These are phyloP conservation scores for Russula olivacea DNA, from an alignment of 768 basidiomycete species.

Conservation along the genomic window DNA sequence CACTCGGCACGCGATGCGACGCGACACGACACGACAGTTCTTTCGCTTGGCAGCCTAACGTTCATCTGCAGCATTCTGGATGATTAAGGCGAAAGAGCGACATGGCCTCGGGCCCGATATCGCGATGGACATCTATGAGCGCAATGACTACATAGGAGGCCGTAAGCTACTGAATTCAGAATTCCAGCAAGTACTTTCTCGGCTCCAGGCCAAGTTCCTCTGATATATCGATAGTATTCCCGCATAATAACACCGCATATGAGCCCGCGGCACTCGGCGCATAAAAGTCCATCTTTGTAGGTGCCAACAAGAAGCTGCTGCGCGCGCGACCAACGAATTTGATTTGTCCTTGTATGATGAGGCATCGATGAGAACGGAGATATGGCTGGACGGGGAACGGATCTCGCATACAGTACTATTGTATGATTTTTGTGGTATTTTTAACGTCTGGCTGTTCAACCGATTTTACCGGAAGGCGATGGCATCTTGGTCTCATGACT, in stretches of 20 bases:
- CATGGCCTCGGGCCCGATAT: conserved; percentile 50
- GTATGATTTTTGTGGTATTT: conserved; percentile 36
- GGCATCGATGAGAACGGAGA: too few relatives aligned
- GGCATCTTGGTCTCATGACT: background rate
- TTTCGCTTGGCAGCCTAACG: conserved; percentile 22
- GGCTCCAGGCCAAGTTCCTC: background rate
- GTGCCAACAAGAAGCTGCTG: conserved; percentile 62
- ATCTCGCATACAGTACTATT: conserved; percentile 52
- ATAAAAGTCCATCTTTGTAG: conserved; percentile 63
- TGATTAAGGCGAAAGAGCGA: conserved; percentile 68
- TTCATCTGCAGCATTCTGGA: conserved; percentile 68
- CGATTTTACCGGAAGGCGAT: background rate
- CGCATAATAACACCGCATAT: conserved; percentile 49
- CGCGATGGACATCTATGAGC: conserved; percentile 67
- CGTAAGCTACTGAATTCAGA: too few relatives aligned
- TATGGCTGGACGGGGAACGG: conserved; percentile 75
- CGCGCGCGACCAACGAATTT: conserved; percentile 78
- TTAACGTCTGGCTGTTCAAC: background rate
- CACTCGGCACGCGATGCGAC: background rate
- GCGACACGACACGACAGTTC: background rate
- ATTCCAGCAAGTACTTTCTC: background rate
- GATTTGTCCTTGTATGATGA: conserved; percentile 54
- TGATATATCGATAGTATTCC: conserved; percentile 51
- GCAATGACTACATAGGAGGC: too few relatives aligned
- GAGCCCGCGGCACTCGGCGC: conserved; percentile 78